Evolutionary conservation across 306 rosid genomes (phyloP).

Genomic region (Lathyrus sativus): DNA sequence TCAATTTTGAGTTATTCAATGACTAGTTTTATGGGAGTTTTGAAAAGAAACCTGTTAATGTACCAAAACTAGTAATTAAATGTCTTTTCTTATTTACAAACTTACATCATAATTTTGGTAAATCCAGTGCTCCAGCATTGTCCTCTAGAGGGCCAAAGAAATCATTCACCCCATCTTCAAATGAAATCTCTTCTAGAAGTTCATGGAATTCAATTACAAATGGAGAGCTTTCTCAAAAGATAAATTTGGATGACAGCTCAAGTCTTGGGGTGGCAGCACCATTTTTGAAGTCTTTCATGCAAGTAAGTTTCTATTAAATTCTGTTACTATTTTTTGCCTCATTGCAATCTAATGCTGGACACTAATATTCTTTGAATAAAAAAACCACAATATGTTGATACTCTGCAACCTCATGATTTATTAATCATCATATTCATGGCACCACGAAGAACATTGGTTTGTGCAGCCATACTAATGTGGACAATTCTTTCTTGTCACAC

Average conservation of each 20-base stretch:
- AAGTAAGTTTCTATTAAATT: constrained; percentile 54
- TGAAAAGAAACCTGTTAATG: constrained; percentile 21
- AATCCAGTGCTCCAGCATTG: constrained; percentile 88
- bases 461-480: not conserved
- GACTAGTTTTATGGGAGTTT: constrained; percentile 19
- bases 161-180: constrained; percentile 58
- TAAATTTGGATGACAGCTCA: constrained; percentile 77
- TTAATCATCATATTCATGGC: not conserved
- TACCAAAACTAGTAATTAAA: constrained; percentile 11
- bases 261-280: constrained; percentile 94
- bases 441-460: constrained; percentile 20
- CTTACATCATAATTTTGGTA: constrained; percentile 33
- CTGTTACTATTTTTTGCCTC: constrained; percentile 13
- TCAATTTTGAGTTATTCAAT: constrained; percentile 17
- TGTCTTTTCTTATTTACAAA: constrained; percentile 28
- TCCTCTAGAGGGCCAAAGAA: constrained; percentile 87
- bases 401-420: constrained; percentile 4
- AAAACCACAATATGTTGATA: not conserved
- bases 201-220: constrained; percentile 82
- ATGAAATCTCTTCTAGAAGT: constrained; percentile 72
- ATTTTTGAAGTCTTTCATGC: constrained; percentile 88
- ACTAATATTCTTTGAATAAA: not conserved
- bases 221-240: constrained; percentile 73
- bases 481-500: constrained; percentile 13
- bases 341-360: constrained; percentile 9